Evolutionary conservation across 352 stramenopile genomes (phyloP).

Genomic region (Phytophthora agathidicida): DNA sequence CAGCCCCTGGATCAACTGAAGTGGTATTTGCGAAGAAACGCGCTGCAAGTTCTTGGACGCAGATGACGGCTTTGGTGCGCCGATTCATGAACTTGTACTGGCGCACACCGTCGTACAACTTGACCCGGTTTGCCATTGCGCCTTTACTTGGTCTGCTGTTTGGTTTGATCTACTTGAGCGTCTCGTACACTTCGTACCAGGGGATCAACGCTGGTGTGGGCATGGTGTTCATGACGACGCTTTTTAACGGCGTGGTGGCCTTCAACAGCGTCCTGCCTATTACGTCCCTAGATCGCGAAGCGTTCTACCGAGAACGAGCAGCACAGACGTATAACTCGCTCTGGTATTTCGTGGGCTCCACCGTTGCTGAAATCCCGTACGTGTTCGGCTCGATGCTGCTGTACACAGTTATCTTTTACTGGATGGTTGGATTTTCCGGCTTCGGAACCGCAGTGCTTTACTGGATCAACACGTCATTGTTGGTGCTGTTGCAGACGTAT

Average conservation of each 20-base stretch:
- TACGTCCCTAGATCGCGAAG: conserved; percentile 64
- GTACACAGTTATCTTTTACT: conserved; percentile 67
- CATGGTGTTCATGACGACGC: conserved; percentile 85
- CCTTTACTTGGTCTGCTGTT: conserved; percentile 41
- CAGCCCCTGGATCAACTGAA: conserved; percentile 9
- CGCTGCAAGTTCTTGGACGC: conserved; percentile 27
- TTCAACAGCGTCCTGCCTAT: conserved; percentile 78
- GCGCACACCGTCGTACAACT: conserved; percentile 80
- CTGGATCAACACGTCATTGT: conserved; percentile 57
- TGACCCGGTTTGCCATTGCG: conserved; percentile 60
- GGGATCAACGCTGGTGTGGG: conserved; percentile 64
- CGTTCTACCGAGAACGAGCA: conserved; percentile 90
- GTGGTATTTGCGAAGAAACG: conserved; percentile 44
- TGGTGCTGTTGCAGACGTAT: conserved; percentile 60
- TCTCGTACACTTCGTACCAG: conserved; percentile 53
- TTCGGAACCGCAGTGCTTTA: conserved; percentile 49
- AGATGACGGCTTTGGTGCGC: conserved; percentile 43
- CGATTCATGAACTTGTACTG: conserved; percentile 55
- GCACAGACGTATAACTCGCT: conserved; percentile 83
- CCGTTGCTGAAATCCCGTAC: conserved; percentile 78
- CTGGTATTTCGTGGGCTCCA: conserved; percentile 76
- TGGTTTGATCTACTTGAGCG: conserved; percentile 51
- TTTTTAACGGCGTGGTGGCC: conserved; percentile 85
- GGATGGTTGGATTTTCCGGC: conserved; percentile 58
- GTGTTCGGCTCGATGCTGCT: conserved; percentile 51